A percentile compares a stretch with the other conserved stretches of the same genome.
Evolutionary conservation across 306 rosid genomes (phyloP).

Genomic region (Trifolium pratense): DNA sequence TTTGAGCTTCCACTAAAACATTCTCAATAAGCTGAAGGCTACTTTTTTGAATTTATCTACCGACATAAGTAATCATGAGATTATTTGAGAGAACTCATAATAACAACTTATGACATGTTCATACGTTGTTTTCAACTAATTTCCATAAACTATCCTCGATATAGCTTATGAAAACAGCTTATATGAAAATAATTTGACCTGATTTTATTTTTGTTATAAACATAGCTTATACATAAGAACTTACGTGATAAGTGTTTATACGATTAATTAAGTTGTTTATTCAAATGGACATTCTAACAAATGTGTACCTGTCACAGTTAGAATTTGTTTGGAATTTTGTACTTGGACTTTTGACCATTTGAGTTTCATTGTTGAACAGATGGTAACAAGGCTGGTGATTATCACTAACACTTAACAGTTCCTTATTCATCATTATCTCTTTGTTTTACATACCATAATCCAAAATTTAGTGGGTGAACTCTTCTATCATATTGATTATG

Average conservation of each 20-base stretch:
- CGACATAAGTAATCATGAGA: neutral
- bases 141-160: neutral
- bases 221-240: neutral
- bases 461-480: slow-evolving; percentile 32
- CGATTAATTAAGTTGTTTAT: neutral
- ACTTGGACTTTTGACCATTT: slow-evolving; percentile 28
- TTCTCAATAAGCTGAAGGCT: slow-evolving; percentile 20
- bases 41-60: neutral
- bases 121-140: neutral
- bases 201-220: neutral
- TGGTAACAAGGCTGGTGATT: slow-evolving; percentile 11
- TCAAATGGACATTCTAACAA: slow-evolving; percentile 2
- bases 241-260: neutral
- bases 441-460: slow-evolving; percentile 1
- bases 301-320: neutral
- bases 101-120: neutral
- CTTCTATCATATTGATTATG: slow-evolving; percentile 26
- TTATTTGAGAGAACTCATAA: neutral
- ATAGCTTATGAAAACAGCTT: neutral
- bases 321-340: slow-evolving; percentile 29
- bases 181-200: neutral
- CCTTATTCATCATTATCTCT: slow-evolving; percentile 10
- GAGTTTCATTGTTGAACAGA: slow-evolving; percentile 24
- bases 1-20: neutral
- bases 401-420: slow-evolving; percentile 26